Base-by-base conservation (phyloP, 805 yeast species). In the Candida tammaniensis region DNA sequence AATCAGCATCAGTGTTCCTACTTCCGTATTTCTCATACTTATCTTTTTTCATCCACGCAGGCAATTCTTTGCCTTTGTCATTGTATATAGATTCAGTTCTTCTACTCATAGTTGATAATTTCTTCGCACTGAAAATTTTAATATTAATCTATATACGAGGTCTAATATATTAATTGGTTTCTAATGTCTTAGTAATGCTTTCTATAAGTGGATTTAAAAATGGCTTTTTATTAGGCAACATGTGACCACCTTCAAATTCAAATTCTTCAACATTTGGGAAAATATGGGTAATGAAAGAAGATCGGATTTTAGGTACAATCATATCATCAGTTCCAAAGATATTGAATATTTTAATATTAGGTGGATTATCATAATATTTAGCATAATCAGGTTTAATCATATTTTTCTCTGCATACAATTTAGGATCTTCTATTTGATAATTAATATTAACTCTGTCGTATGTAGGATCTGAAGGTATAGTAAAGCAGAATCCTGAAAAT, bases 1-100 rank as follows among this genome's bases (percentile, higher is more conserved):
- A 11, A 15, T 19, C 33, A 23, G 35, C 40, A 12, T 30, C 13
- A 5, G 24, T 17, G 7, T 34, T 31, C 28, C 53, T 40, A n/a
- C 49, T 7, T 1, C 70, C 71, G 42, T 66, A 66, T 42, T 63
- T 61, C 35, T 61, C 71, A 46, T 67, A 67, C 42, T 64, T 67
- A 13, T 45, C 47, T 14, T 45, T 46, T 37, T 56, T 59, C 54
- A 64, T 49, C 72, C 72, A 67, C 3, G 66, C 68, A 2, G 72
- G 72, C 4, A 49, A 40, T 4, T 52, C 54, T 30, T 46, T 47
- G 6, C 7, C 13, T n/a, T 13, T 20, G 15, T 30, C 38, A 8
- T 24, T 17, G 10, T 35, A 35, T 10, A 35, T 17, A 11, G 39
- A 35, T 26, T 21, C 27, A 7, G 32, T 24, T 21, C 12, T 18